Conservation (phyloP, 306 rosid genomes). For the Citrullus mucosospermus region DNA sequence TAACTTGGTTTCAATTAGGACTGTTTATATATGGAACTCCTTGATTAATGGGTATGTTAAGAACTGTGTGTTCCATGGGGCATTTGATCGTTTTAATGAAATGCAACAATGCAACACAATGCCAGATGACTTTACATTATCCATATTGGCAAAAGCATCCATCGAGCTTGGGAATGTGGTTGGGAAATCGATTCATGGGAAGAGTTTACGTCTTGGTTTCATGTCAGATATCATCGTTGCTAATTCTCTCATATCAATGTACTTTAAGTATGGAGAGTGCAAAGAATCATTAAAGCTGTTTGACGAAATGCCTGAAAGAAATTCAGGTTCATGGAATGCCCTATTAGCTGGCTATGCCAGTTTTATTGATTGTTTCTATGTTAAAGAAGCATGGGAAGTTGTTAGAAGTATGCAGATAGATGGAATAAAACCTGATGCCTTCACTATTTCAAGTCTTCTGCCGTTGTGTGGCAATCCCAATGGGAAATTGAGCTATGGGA, state of each 20-base stretch:
- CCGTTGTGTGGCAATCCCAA: conserved; percentile 23
- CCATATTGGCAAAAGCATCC: conserved; percentile 50
- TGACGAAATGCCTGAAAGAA: conserved; percentile 61
- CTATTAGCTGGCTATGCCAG: conserved; percentile 36
- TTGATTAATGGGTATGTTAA: conserved; percentile 45
- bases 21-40: conserved; percentile 54
- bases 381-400: conserved; percentile 25
- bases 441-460: conserved; percentile 49
- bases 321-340: conserved; percentile 55
- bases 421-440: conserved; percentile 49
- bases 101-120: conserved; percentile 25
- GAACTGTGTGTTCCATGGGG: conserved; percentile 17
- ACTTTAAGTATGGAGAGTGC: conserved; percentile 35
- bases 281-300: conserved; percentile 38
- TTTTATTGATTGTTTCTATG: conserved; percentile 8
- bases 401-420: conserved; percentile 29
- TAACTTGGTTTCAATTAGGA: conserved; percentile 21
- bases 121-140: conserved; percentile 62
- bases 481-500: conserved; percentile 41
- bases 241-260: conserved; percentile 62
- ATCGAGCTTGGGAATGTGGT: conserved; percentile 36
- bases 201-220: conserved; percentile 41
- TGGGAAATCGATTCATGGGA: conserved; percentile 57
- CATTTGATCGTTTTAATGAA: conserved; percentile 32
- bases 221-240: conserved; percentile 38